These are phyloP conservation scores for Talinum fruticosum DNA, from an alignment of 148 eudicot genomes.

Conservation along the genomic window DNA sequence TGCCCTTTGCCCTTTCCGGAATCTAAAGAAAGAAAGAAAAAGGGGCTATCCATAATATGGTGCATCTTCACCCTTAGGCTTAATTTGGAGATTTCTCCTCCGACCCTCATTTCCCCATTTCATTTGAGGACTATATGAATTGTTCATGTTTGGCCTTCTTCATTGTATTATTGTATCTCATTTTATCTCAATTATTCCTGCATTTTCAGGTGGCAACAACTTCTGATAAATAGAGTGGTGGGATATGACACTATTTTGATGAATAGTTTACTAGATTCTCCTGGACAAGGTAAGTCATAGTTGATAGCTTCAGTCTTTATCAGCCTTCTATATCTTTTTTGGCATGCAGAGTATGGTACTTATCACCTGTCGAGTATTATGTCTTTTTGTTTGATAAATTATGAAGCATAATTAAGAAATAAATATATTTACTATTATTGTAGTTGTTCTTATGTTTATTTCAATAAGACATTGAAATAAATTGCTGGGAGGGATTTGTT, in stretches of 20 bases:
- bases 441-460: background rate
- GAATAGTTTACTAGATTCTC: conserved; percentile 85
- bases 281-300: conserved; percentile 69
- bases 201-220: conserved; percentile 90
- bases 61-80: background rate
- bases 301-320: background rate
- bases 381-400: background rate
- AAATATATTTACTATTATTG: background rate
- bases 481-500: background rate
- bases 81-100: background rate
- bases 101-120: background rate
- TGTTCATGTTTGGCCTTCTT: background rate
- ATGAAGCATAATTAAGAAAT: background rate
- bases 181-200: background rate
- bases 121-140: background rate
- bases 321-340: background rate
- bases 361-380: background rate
- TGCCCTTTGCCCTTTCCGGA: background rate
- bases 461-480: background rate
- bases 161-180: background rate
- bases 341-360: conserved; percentile 1
- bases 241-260: conserved; percentile 96
- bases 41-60: background rate
- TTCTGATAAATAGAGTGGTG: conserved; percentile 90
- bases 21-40: background rate